Conservation (phyloP, 2,329 filamentous ascomycete species). For the Fusarium annulatum region DNA sequence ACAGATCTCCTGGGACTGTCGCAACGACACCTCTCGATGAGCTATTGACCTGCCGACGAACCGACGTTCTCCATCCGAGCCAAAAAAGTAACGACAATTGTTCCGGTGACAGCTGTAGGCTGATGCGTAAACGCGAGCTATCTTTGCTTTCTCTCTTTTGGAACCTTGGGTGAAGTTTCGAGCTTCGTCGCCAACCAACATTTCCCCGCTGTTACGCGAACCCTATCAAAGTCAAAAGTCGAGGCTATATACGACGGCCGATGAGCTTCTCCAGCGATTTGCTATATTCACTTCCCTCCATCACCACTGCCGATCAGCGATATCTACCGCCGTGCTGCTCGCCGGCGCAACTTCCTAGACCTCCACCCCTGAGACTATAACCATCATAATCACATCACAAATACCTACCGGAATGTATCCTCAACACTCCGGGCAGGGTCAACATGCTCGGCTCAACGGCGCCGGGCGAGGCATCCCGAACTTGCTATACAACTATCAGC, state of each 20-base stretch:
- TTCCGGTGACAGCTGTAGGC: constrained; percentile 42
- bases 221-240: constrained; percentile 10
- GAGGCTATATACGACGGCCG: constrained; percentile 35
- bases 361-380: constrained; percentile 25
- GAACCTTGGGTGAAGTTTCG: constrained; percentile 47
- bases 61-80: constrained; percentile 19
- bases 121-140: constrained; percentile 56
- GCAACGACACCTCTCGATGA: constrained; percentile 43
- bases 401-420: constrained; percentile 73
- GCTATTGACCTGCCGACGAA: constrained; percentile 45
- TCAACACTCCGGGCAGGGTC: constrained; percentile 72
- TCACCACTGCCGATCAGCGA: constrained; percentile 35
- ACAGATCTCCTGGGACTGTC: constrained; percentile 18
- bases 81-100: constrained; percentile 26
- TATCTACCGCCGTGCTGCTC: constrained; percentile 44
- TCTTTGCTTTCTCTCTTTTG: constrained; percentile 47
- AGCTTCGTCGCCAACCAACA: constrained; percentile 32
- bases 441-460: constrained; percentile 79
- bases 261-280: constrained; percentile 40
- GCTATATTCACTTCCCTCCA: constrained; percentile 23
- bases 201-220: constrained; percentile 23
- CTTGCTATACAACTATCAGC: constrained; percentile 77
- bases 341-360: constrained; percentile 44
- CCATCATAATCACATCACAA: constrained; percentile 27
- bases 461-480: constrained; percentile 66